Evolutionary conservation across 495 filamentous ascomycete genomes (phyloP), one percentile per base, ranked within the genome.

Genomic region (Bacidia gigantensis): DNA sequence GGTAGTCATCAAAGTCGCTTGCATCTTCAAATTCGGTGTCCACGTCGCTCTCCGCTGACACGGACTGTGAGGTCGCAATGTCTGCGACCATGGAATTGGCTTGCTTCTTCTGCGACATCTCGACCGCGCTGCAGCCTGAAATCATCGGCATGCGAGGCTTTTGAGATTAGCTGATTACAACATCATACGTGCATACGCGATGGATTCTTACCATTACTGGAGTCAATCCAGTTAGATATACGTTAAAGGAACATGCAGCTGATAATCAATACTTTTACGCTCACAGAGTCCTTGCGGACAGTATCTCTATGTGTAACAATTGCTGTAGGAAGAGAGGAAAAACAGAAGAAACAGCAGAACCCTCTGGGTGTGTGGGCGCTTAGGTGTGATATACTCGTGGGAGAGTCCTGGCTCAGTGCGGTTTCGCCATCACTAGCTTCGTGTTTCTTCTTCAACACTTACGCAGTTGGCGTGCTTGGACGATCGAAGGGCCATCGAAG

Each of bases 11-110:
- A 32, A 68, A 67, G 23, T 83, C 79, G 35, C 78, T 79, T 22
- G 79, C 74, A 51, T 82, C 82, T 52, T 81, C 79, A 55, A 77
- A 81, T 46, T 92, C 86, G 29, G 83, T 84, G 60, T 89, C 84
- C 60, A 85, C 79, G 50, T 87, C 81, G 17, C 81, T 89, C 23
- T 79, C 73, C 21, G 79, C 69, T 29, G 86, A 89, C 35, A 70
- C 58, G 21, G 49, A 51, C 45, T 49, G 56, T 40, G 49, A 59
- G 51, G 58, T 53, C 24, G 57, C 46, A 25, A 41, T 46, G 17
- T 49, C 24, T 25, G 54, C 51, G 50, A 69, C 58, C 22, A 66
- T 49, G 11, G 65, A 59, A 46, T 64, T 61, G 38, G 60, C 54
- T 29, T 65, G 65, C n/a, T 62, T 50, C 52, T 69, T 62, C 49